Percentiles rank a stretch among this genome's conserved stretches.
Evolutionary conservation across 2,329 filamentous ascomycete genomes (phyloP).

Genomic region (Penicillium sp.): DNA sequence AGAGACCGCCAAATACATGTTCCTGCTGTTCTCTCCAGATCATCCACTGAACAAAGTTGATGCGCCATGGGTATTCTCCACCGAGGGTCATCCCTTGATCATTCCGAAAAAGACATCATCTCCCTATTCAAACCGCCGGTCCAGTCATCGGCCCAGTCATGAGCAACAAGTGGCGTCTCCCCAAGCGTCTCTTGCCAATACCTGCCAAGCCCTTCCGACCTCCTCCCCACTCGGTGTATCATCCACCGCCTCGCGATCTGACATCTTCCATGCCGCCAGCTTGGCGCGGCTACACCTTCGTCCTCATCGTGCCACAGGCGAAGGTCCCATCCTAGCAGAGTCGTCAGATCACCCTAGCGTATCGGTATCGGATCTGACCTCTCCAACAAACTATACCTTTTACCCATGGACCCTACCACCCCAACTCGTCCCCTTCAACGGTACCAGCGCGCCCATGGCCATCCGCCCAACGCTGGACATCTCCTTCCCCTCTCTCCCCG

Average conservation of each 20-base stretch:
- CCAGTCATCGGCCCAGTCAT: conserved; percentile 4
- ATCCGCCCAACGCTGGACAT: conserved; percentile 71
- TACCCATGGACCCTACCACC: conserved; percentile 92
- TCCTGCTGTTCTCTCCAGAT: conserved; percentile 80
- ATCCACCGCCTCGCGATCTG: conserved; percentile 72
- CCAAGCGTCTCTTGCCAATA: conserved; percentile 42
- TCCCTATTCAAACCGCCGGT: not conserved
- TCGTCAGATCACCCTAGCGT: conserved; percentile 58
- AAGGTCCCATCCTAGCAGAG: conserved; percentile 58
- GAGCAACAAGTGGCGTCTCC: conserved; percentile 13
- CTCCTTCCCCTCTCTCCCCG: conserved; percentile 62
- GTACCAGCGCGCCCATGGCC: conserved; percentile 72
- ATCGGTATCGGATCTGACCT: conserved; percentile 55
- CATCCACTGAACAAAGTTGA: conserved; percentile 89
- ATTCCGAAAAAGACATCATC: conserved; percentile 61
- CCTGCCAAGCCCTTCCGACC: conserved; percentile 66
- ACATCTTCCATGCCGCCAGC: conserved; percentile 86
- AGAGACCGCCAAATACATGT: conserved; percentile 95
- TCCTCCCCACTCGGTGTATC: conserved; percentile 71
- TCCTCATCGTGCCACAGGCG: conserved; percentile 59
- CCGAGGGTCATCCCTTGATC: conserved; percentile 90
- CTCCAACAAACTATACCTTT: conserved; percentile 75
- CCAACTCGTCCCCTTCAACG: conserved; percentile 72
- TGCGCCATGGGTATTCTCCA: conserved; percentile 88
- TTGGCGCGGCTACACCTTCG: conserved; percentile 80